Percentiles rank a stretch among this genome's conserved stretches.
phyloP scores from a whole-genome alignment of 768 basidiomycete genomes.

The Mycena rosella region DNA sequence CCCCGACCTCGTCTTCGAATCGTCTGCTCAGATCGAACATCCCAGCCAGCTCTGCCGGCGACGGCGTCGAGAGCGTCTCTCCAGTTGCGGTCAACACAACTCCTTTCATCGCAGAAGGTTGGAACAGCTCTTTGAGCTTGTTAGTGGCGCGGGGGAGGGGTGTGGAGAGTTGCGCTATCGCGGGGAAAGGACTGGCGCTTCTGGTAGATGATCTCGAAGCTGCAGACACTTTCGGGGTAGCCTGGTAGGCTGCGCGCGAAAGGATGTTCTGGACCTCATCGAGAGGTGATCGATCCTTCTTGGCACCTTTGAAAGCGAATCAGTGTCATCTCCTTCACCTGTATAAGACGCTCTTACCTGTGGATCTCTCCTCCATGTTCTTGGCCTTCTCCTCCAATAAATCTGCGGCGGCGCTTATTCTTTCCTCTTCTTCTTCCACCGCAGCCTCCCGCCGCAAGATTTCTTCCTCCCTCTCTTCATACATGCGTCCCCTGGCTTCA shows the following conservation, averaged over 20 bases:
- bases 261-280: constrained; percentile 84
- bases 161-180: constrained; percentile 60
- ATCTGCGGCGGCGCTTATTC: constrained; percentile 58
- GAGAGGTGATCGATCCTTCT: constrained; percentile 59
- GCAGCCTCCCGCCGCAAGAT: constrained; percentile 42
- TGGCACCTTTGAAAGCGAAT: constrained; percentile 42
- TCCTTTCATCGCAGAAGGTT: constrained; percentile 77
- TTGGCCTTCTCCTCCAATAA: constrained; percentile 66
- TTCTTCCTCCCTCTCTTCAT: constrained; percentile 65
- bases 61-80: constrained; percentile 78
- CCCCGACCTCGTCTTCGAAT: constrained; percentile 41
- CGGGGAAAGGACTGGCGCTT: constrained; percentile 40
- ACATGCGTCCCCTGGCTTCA: constrained; percentile 64
- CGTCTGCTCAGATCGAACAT: constrained; percentile 61
- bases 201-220: constrained; percentile 33
- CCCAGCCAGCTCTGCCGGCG: constrained; percentile 72
- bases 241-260: constrained; percentile 40
- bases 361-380: constrained; percentile 52
- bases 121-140: constrained; percentile 42
- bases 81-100: constrained; percentile 86
- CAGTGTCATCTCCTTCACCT: background rate
- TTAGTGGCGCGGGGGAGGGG: constrained; percentile 59
- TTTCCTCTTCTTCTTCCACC: constrained; percentile 58
- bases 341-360: constrained; percentile 14
- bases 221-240: constrained; percentile 47